Evolutionary conservation across 1,284 basidiomycete species (phyloP).

Genomic region (Fistulinella cinereoalba): DNA sequence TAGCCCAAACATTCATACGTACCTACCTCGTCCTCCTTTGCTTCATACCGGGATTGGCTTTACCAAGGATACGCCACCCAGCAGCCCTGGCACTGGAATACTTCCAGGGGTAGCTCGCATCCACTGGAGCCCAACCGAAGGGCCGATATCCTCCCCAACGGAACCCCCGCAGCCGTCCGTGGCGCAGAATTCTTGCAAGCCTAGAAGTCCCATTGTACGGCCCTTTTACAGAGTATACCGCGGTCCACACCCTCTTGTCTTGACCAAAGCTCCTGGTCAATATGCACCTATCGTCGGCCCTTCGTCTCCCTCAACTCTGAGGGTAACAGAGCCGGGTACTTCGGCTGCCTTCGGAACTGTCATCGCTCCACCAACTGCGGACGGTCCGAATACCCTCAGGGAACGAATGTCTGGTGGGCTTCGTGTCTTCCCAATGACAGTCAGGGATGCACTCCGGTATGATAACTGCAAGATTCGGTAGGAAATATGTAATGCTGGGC

Average conservation of each 20-base stretch:
- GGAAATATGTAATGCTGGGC: neutral
- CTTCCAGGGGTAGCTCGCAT: neutral
- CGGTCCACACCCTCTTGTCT: conserved; percentile 13
- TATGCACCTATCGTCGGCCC: neutral
- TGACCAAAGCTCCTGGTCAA: conserved; percentile 5
- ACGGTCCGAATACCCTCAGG: conserved; percentile 13
- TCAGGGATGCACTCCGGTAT: conserved; percentile 18
- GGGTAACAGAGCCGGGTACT: neutral
- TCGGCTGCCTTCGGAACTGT: neutral
- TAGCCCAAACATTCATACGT: neutral
- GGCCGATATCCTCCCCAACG: conserved; percentile 9
- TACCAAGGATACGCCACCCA: neutral
- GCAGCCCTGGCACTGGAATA: neutral
- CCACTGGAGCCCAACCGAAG: neutral
- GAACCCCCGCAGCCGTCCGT: conserved; percentile 14
- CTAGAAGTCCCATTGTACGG: conserved; percentile 20
- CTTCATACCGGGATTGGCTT: neutral
- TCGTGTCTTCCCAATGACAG: conserved; percentile 18
- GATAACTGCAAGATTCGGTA: conserved; percentile 13
- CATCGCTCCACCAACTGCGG: conserved; percentile 8
- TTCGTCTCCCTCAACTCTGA: neutral
- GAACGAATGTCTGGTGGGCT: neutral
- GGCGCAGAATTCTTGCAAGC: conserved; percentile 16
- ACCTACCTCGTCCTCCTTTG: neutral
- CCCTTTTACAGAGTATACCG: conserved; percentile 25